A percentile compares a stretch with the other conserved stretches of the same genome.
phyloP scores from a whole-genome alignment of 148 eudicot species.

The Suaeda aralocaspica region DNA sequence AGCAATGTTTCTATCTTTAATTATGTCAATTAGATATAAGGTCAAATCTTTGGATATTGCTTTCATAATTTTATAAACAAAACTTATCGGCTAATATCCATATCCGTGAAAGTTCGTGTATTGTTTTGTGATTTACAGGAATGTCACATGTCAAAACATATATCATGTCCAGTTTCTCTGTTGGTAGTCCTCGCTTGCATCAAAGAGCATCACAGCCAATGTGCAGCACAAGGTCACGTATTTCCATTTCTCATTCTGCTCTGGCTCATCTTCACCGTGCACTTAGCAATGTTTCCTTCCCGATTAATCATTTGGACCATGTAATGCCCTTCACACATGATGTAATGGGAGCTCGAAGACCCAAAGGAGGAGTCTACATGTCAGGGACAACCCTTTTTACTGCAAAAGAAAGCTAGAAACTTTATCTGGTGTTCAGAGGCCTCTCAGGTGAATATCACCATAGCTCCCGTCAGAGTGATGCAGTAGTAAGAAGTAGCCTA shows the following conservation, averaged over 20 bases:
- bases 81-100: not conserved
- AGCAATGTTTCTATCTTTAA: not conserved
- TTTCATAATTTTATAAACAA: not conserved
- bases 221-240: constrained; percentile 31
- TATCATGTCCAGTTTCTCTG: constrained; percentile 62
- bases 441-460: constrained; percentile 29
- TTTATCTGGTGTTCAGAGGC: constrained; percentile 29
- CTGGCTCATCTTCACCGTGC: constrained; percentile 51
- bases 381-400: constrained; percentile 3
- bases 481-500: constrained; percentile 24
- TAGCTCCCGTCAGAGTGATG: constrained; percentile 26
- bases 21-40: not conserved
- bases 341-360: constrained; percentile 19
- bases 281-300: constrained; percentile 30
- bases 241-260: constrained; percentile 35
- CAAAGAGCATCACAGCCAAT: constrained; percentile 38
- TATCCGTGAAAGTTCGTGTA: constrained; percentile 1
- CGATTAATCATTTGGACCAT: constrained; percentile 22
- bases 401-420: constrained; percentile 37
- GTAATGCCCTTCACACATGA: constrained; percentile 20
- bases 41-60: not conserved
- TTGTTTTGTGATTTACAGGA: constrained; percentile 34
- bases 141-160: constrained; percentile 33
- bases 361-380: constrained; percentile 1
- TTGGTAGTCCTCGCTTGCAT: constrained; percentile 41